Percentiles rank a stretch among this genome's conserved stretches.
phyloP scores from a whole-genome alignment of 768 basidiomycete species.

The Pholiota microspora region DNA sequence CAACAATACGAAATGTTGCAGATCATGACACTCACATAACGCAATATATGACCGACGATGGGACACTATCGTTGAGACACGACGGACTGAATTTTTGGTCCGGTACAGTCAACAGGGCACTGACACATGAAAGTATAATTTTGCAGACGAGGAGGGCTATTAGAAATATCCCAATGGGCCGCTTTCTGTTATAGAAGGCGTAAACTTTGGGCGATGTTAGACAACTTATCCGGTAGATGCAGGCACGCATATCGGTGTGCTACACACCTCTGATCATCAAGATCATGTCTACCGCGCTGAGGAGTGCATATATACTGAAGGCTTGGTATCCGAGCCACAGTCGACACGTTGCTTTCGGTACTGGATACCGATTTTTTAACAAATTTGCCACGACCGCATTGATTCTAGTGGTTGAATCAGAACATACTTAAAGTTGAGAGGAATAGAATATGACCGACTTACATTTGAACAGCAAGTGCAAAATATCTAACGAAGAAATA shows the following conservation, averaged over 20 bases:
- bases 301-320: neutral
- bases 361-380: neutral
- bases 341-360: neutral
- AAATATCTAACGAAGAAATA: conserved; percentile 21
- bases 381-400: neutral
- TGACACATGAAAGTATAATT: neutral
- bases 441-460: neutral
- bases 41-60: neutral
- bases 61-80: neutral
- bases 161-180: neutral
- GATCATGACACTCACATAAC: neutral
- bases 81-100: neutral
- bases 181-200: neutral
- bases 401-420: neutral
- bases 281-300: neutral
- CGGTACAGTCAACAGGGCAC: neutral
- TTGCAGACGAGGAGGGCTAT: neutral
- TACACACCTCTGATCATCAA: neutral
- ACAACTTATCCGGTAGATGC: neutral
- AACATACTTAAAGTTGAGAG: neutral
- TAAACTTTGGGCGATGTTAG: neutral
- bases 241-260: too few relatives aligned
- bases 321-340: neutral
- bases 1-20: neutral
- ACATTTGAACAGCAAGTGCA: conserved; percentile 17